Evolutionary conservation across 78 protist species (phyloP).

Genomic region (Dictyostelium intermedium): DNA sequence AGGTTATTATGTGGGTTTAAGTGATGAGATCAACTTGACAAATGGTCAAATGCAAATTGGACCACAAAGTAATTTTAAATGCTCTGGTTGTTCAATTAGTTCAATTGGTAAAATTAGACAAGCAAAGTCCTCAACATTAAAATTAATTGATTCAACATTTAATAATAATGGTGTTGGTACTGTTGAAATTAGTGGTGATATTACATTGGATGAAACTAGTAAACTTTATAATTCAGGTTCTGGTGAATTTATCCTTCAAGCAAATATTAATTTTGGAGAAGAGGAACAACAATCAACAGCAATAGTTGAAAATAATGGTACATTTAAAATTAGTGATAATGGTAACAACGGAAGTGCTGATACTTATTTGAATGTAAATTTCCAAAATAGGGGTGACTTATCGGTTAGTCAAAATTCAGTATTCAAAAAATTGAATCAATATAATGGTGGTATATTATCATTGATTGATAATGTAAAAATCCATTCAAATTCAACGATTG

Average conservation of each 20-base stretch:
- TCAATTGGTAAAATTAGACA: neutral
- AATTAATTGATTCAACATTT: neutral
- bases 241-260: neutral
- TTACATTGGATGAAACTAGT: neutral
- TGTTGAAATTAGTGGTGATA: neutral
- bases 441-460: neutral
- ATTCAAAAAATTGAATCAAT: neutral
- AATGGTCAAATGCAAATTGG: constrained; percentile 8
- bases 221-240: neutral
- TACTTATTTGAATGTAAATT: neutral
- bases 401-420: neutral
- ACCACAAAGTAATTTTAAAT: neutral
- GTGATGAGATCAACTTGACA: neutral
- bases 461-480: neutral
- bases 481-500: neutral
- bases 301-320: neutral
- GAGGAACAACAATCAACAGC: neutral
- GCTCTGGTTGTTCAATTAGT: neutral
- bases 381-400: neutral
- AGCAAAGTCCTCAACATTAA: neutral
- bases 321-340: neutral
- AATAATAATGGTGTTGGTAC: neutral
- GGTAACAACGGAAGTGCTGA: neutral
- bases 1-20: neutral
- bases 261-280: neutral